Evolutionary conservation across 768 basidiomycete species (phyloP).

Genomic region (Dacryopinax spathularia): DNA sequence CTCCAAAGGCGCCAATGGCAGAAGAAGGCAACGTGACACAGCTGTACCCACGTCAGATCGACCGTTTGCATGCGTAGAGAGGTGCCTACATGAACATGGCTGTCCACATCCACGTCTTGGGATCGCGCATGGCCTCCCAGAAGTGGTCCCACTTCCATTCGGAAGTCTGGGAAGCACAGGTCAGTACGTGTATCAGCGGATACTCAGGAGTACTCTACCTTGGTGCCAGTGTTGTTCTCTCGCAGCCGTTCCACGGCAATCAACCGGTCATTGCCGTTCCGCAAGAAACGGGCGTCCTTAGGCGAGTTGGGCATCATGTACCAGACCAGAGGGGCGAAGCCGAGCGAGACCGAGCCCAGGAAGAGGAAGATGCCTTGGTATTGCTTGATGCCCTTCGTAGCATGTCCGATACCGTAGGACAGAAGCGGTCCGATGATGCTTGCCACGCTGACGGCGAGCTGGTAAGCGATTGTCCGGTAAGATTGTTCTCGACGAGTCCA

Average conservation of each 20-base stretch:
- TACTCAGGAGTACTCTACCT: no score
- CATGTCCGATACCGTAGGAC: conserved; percentile 4
- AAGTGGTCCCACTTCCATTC: background rate
- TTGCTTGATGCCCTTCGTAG: background rate
- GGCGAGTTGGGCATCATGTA: conserved; percentile 7
- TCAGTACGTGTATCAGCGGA: no score
- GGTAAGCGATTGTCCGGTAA: conserved; percentile 16
- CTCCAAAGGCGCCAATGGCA: conserved; percentile 32
- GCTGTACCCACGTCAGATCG: no score
- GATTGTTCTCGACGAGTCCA: conserved; percentile 18
- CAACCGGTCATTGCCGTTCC: background rate
- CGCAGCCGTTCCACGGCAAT: background rate
- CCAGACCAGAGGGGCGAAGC: conserved; percentile 17
- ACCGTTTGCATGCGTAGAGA: no score
- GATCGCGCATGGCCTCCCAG: background rate
- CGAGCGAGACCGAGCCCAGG: conserved; percentile 19
- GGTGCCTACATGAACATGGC: no score
- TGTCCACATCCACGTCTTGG: background rate
- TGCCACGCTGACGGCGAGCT: conserved; percentile 16
- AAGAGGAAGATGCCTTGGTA: conserved; percentile 23
- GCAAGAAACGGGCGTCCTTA: background rate
- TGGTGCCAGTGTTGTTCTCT: background rate
- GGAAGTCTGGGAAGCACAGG: background rate
- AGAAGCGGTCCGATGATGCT: conserved; percentile 15
- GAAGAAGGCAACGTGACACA: no score